Percentiles rank a stretch among this genome's conserved stretches.
Conservation (phyloP, 2,329 filamentous ascomycete species). For the Talaromyces sp. region DNA sequence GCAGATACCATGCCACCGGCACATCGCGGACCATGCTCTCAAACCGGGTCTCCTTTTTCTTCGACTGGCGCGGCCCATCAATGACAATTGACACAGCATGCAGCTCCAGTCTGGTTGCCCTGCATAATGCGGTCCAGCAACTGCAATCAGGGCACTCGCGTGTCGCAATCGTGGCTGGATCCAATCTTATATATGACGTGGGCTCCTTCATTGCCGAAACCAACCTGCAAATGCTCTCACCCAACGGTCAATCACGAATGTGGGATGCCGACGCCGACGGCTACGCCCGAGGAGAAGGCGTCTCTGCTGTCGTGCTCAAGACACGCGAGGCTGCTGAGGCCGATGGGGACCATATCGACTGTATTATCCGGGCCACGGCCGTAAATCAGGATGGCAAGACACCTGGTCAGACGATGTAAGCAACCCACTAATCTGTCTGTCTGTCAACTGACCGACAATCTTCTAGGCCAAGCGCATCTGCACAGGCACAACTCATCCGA, state of each 20-base stretch:
- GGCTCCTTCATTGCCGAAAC: conserved; percentile 28
- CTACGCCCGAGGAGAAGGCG: conserved; percentile 51
- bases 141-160: background rate
- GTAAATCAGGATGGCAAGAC: conserved; percentile 35
- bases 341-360: conserved; percentile 44
- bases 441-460: too few relatives aligned
- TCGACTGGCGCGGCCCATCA: conserved; percentile 35
- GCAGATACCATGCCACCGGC: conserved; percentile 20
- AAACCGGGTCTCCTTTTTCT: conserved; percentile 39
- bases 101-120: conserved; percentile 36
- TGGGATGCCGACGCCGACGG: conserved; percentile 46
- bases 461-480: conserved; percentile 22
- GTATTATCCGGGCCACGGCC: conserved; percentile 30
- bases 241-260: conserved; percentile 49
- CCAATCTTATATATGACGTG: conserved; percentile 20
- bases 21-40: conserved; percentile 33
- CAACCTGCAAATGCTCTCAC: conserved; percentile 45
- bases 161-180: conserved; percentile 20
- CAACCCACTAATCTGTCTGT: too few relatives aligned
- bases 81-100: conserved; percentile 47
- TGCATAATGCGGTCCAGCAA: conserved; percentile 29
- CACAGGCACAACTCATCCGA: conserved; percentile 38
- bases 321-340: conserved; percentile 43
- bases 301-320: conserved; percentile 50
- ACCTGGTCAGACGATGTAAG: conserved; percentile 28